Evolutionary conservation across 208 protist genomes (phyloP), one percentile per base, ranked within the genome.

Genomic region (Trichomonas tenax): DNA sequence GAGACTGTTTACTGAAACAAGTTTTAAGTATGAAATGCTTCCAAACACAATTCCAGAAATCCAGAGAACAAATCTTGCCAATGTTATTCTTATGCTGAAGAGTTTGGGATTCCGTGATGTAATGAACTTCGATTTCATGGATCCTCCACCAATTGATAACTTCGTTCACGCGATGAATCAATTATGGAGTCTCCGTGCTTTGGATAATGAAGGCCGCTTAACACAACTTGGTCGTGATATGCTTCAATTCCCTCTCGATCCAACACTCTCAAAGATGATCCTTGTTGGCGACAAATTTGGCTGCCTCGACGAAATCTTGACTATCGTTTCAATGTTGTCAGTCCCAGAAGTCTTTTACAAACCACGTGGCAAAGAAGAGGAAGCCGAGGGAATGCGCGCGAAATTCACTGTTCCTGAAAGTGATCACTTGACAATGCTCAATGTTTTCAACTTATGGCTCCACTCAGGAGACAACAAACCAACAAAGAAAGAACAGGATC

Each of bases 371-470:
- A 88, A 96, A 26, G 97, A 96, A 96, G 97, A 97, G 95, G 97
- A 97, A 96, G 96, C 86, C 44, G 97, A 97, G 86, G 82, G 95
- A 58, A 97, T 96, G 96, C 72, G 95, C 46, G 96, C 99, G 95
- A 99, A 99, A 93, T 99, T 99, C 97, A 98, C 98, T 90, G 98
- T 98, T 21, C 98, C 98, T 63, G 99, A 99, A 96, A 98, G 97
- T 34, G 99, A 99, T 97, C 99, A 99, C 97, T 97, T 99, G 11
- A 99, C 99, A 15, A 97, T 99, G 15, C 97, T 99, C n/a, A 98
- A 99, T 97, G 98, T 99, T 26, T 99, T 99, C 96, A 98, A 99
- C 84, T 63, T 96, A 23, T 97, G 97, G 96, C 41, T 40, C 11
- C 1, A 41, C 6, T 11, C 45, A 14, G 86, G 96, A 63, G 17